These are phyloP conservation scores for Trichophyton verrucosum DNA, from an alignment of 2,329 filamentous ascomycete species.

Conservation along the genomic window DNA sequence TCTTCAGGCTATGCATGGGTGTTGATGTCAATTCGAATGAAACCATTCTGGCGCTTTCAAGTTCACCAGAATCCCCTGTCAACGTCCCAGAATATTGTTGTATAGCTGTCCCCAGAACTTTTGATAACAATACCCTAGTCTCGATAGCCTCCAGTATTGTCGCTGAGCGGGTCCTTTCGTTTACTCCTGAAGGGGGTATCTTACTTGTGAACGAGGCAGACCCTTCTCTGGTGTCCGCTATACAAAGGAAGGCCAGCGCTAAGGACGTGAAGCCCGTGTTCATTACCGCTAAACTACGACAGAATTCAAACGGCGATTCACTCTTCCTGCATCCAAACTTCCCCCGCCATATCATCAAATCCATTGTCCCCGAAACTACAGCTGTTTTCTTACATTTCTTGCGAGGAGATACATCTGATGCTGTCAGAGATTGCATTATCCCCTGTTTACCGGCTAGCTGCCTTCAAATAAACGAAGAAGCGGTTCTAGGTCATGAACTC, in stretches of 20 bases:
- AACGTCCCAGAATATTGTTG: neutral
- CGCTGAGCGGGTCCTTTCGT: neutral
- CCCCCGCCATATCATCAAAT: neutral
- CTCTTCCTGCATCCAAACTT: neutral
- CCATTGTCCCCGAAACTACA: neutral
- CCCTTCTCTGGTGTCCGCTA: neutral
- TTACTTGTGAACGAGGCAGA: neutral
- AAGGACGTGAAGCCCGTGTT: neutral
- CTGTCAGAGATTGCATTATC: neutral
- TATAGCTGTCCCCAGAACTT: neutral
- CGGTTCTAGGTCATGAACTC: neutral
- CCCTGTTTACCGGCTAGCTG: neutral
- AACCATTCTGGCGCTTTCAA: neutral
- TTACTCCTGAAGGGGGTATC: neutral
- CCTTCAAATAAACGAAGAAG: neutral
- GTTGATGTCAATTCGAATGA: neutral
- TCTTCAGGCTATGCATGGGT: neutral
- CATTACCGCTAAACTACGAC: neutral
- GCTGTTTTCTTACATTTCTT: neutral
- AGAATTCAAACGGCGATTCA: neutral
- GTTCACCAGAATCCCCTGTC: neutral
- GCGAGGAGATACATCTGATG: neutral
- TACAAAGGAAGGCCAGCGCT: neutral
- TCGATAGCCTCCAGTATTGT: neutral
- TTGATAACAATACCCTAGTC: neutral